Percentiles rank a stretch among this genome's conserved stretches.
Conservation (phyloP, 139 green algal genomes). For the Diplosphaera chodatii region DNA sequence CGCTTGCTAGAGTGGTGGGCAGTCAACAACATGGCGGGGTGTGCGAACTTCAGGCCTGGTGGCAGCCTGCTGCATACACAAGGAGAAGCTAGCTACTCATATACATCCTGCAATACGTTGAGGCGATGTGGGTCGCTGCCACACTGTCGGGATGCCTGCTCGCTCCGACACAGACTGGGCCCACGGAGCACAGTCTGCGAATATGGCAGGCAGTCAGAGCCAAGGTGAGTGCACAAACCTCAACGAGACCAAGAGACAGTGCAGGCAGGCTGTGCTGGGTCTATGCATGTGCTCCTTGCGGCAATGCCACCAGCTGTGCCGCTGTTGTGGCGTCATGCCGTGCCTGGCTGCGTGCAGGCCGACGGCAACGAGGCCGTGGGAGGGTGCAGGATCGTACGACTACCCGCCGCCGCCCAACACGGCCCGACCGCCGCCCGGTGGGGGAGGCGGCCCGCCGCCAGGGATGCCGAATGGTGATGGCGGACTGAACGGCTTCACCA, state of each 20-base stretch:
- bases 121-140: not conserved
- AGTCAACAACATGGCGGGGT: not conserved
- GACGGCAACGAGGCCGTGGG: not conserved
- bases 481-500: conserved; percentile 35
- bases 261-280: too few relatives aligned
- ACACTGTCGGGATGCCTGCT: not conserved
- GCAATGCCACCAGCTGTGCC: too few relatives aligned
- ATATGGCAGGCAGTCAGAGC: not conserved
- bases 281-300: too few relatives aligned
- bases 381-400: not conserved
- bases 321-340: too few relatives aligned
- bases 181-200: not conserved
- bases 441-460: too few relatives aligned
- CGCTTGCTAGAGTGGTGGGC: too few relatives aligned
- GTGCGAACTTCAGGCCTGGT: not conserved
- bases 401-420: not conserved
- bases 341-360: too few relatives aligned
- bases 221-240: not conserved
- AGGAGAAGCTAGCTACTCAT: not conserved
- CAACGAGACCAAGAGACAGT: not conserved
- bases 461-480: conserved; percentile 4
- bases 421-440: too few relatives aligned
- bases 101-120: not conserved
- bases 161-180: too few relatives aligned
- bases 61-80: not conserved